Evolutionary conservation across 2,329 filamentous ascomycete genomes (phyloP).

Genomic region (Amauroascus verrucosus): DNA sequence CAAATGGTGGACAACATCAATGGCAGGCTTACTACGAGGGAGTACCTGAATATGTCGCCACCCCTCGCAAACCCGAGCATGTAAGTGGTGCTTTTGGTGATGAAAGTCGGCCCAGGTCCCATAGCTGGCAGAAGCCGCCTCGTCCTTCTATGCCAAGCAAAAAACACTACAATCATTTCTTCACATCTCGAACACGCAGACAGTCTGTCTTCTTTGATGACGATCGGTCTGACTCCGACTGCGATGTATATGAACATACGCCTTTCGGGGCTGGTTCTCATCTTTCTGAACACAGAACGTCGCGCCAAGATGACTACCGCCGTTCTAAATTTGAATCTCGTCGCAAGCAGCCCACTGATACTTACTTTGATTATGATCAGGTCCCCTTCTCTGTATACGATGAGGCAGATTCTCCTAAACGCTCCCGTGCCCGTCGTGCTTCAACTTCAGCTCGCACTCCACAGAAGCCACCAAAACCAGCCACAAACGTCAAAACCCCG

Average conservation of each 20-base stretch:
- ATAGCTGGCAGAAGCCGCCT: slow-evolving; percentile 19
- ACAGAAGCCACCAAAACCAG: slow-evolving; percentile 33
- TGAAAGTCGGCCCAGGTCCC: slow-evolving; percentile 13
- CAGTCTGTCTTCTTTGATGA: slow-evolving; percentile 49
- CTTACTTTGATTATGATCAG: slow-evolving; percentile 45
- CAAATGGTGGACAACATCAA: slow-evolving; percentile 13
- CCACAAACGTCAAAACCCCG: slow-evolving; percentile 25
- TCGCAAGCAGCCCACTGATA: slow-evolving; percentile 39
- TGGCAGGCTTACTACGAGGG: slow-evolving; percentile 39
- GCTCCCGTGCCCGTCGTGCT: slow-evolving; percentile 44
- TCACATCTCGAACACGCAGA: slow-evolving; percentile 33
- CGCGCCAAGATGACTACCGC: slow-evolving; percentile 6
- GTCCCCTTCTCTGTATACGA: slow-evolving; percentile 41
- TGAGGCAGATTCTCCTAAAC: slow-evolving; percentile 42
- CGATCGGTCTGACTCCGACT: slow-evolving; percentile 41
- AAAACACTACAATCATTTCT: slow-evolving; percentile 6
- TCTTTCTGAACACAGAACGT: slow-evolving; percentile 9
- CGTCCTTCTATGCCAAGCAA: slow-evolving; percentile 31
- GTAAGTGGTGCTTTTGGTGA: slow-evolving; percentile 52
- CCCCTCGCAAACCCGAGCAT: slow-evolving; percentile 50
- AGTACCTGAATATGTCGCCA: slow-evolving; percentile 41
- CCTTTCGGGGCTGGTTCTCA: slow-evolving; percentile 1
- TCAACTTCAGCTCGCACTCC: slow-evolving; percentile 43
- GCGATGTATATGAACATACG: slow-evolving; percentile 2
- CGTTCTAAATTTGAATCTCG: slow-evolving; percentile 7